phyloP scores from a whole-genome alignment of 495 filamentous ascomycete genomes.

The Aspergillus incahuasiensis region DNA sequence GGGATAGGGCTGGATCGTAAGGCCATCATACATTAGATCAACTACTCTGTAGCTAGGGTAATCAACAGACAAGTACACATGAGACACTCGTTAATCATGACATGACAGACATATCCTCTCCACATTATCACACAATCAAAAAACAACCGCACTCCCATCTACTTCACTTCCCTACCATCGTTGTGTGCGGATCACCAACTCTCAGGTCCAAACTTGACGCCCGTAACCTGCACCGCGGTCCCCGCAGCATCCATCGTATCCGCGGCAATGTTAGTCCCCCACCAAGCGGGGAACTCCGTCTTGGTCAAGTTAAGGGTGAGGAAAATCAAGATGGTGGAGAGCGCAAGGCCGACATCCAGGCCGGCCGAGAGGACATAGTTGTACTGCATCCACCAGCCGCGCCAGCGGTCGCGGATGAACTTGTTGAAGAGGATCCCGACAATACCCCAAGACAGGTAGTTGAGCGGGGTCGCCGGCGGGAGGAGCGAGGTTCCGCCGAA shows the following conservation, averaged over 20 bases:
- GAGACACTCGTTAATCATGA: not conserved
- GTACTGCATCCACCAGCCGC: conserved; percentile 73
- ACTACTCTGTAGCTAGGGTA: too few species aligned
- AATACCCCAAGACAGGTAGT: conserved; percentile 60
- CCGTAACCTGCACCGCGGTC: conserved; percentile 31
- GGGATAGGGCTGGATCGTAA: too few species aligned
- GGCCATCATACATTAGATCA: too few species aligned
- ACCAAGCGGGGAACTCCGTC: conserved; percentile 57
- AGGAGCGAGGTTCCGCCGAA: conserved; percentile 43
- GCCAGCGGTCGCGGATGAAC: conserved; percentile 55
- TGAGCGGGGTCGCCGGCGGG: conserved; percentile 50
- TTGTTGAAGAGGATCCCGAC: conserved; percentile 66
- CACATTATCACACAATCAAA: not conserved
- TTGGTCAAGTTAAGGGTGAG: conserved; percentile 55
- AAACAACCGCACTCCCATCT: too few species aligned
- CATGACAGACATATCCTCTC: not conserved
- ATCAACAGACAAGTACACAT: not conserved
- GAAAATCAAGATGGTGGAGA: conserved; percentile 68
- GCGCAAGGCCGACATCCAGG: conserved; percentile 61
- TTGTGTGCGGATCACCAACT: conserved; percentile 5
- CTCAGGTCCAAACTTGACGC: conserved; percentile 58
- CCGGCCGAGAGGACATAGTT: conserved; percentile 74
- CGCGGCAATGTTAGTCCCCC: conserved; percentile 51
- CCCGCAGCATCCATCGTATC: conserved; percentile 43
- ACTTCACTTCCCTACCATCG: too few species aligned